Percentiles rank a stretch among this genome's conserved stretches.
phyloP scores from a whole-genome alignment of 2,329 filamentous ascomycete species.

The Grosmannia clavigera region DNA sequence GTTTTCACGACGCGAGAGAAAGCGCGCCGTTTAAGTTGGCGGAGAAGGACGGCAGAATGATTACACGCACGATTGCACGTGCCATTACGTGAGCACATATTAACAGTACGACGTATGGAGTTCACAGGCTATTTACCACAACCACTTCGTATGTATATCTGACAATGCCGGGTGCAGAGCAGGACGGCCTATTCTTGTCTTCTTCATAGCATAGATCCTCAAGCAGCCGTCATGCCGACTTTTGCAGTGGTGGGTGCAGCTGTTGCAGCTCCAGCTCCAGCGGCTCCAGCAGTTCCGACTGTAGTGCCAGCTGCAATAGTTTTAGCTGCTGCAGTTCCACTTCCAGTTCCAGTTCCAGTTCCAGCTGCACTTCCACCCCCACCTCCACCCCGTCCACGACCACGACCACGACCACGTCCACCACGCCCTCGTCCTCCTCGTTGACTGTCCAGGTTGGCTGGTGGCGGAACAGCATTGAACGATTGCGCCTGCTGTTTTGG shows the following conservation, averaged over 20 bases:
- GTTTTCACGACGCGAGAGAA: background rate
- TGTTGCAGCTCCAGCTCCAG: no score
- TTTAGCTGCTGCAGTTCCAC: background rate
- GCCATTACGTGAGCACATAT: no score
- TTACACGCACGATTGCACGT: no score
- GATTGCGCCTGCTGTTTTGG: constrained; percentile 11
- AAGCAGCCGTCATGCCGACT: background rate
- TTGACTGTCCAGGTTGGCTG: constrained; percentile 38
- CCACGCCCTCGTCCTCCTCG: constrained; percentile 28
- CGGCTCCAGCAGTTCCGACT: no score
- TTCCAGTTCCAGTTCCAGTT: background rate
- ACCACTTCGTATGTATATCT: no score
- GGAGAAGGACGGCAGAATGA: constrained; percentile 2
- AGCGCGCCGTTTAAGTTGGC: constrained; percentile 9
- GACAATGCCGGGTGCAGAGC: no score
- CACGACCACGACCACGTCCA: constrained; percentile 20
- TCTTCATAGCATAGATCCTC: background rate
- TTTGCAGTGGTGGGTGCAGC: background rate
- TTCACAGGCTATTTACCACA: no score
- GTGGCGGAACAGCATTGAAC: constrained; percentile 49
- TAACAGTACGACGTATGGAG: no score
- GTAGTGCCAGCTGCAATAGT: no score
- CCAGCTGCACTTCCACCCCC: constrained; percentile 16
- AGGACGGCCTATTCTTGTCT: no score
- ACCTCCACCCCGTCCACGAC: constrained; percentile 18